Evolutionary conservation across 441 rosid genomes (phyloP).

Genomic region (Croton laevigatus): DNA sequence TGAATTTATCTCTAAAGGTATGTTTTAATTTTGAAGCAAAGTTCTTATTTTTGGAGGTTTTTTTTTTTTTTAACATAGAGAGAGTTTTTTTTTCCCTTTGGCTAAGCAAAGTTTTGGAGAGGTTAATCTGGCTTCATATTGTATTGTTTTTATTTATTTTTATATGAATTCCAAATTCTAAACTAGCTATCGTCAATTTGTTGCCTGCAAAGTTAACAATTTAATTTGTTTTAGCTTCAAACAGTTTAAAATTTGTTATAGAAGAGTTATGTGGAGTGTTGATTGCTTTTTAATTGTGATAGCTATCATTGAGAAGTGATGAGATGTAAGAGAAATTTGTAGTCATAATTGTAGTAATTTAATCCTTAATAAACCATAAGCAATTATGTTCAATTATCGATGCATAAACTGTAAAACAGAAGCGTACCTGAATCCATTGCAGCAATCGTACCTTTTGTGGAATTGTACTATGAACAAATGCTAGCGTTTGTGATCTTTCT

Average conservation of each 20-base stretch:
- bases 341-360: no score
- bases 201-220: not conserved
- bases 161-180: not conserved
- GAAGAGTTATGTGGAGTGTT: not conserved
- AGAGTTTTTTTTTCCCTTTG: no score
- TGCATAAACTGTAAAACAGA: no score
- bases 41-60: not conserved
- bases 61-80: not conserved
- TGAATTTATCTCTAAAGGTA: conserved; percentile 30
- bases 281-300: conserved; percentile 1
- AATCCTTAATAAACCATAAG: no score
- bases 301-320: not conserved
- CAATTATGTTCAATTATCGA: no score
- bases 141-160: not conserved
- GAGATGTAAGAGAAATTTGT: not conserved
- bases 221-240: not conserved
- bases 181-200: not conserved
- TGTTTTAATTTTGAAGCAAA: not conserved
- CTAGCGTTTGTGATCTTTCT: no score
- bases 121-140: not conserved
- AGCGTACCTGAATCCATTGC: no score
- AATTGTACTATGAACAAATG: no score
- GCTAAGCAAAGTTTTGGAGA: not conserved
- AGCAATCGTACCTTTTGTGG: no score
- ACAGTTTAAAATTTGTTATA: not conserved